Conservation (phyloP, 2,329 filamentous ascomycete genomes). For the Monilinia fructicola region DNA sequence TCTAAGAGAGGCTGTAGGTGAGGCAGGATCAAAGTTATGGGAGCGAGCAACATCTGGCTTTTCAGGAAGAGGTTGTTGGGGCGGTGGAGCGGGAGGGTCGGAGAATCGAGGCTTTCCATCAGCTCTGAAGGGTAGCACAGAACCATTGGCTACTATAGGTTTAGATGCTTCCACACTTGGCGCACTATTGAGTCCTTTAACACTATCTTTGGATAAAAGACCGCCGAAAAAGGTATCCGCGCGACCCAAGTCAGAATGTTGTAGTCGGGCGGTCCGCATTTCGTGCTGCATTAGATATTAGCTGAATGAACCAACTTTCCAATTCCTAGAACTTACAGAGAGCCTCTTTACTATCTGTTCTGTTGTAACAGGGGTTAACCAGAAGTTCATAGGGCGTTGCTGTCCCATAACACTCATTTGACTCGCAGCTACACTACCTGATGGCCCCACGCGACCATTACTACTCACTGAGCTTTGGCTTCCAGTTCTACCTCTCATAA, state of each 20-base stretch:
- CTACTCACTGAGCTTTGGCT: constrained; percentile 64
- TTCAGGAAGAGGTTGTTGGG: constrained; percentile 88
- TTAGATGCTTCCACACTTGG: constrained; percentile 52
- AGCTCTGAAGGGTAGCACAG: constrained; percentile 53
- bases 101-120: constrained; percentile 85
- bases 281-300: constrained; percentile 62
- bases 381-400: constrained; percentile 76
- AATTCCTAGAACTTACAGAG: constrained; percentile 33
- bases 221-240: constrained; percentile 79
- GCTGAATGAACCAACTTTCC: constrained; percentile 13
- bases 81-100: constrained; percentile 88
- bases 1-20: constrained; percentile 63
- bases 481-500: constrained; percentile 68
- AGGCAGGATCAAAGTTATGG: constrained; percentile 41
- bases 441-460: constrained; percentile 57
- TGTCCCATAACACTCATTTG: constrained; percentile 62
- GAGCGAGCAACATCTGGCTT: constrained; percentile 72
- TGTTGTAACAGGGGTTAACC: constrained; percentile 84
- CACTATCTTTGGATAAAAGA: constrained; percentile 69
- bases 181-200: constrained; percentile 58
- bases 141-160: constrained; percentile 47
- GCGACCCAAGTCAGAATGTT: constrained; percentile 79
- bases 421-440: constrained; percentile 54
- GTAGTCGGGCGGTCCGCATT: constrained; percentile 84
- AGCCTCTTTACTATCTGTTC: constrained; percentile 86